Percentiles rank a stretch among this genome's conserved stretches.
phyloP scores from a whole-genome alignment of 2,329 filamentous ascomycete genomes.

The Whalleya microplaca region DNA sequence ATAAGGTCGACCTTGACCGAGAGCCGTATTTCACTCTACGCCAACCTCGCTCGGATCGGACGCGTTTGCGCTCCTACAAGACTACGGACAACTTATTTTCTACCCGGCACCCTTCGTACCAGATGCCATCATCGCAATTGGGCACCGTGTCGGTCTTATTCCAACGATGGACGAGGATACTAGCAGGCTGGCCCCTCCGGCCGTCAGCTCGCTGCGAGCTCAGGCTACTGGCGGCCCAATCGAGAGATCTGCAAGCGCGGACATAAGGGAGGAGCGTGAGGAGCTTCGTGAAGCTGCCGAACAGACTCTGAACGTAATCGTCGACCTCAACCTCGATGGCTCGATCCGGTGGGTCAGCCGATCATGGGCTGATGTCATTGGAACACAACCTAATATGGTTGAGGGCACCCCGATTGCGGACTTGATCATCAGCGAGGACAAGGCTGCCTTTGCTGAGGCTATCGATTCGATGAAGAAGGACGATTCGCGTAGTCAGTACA shows the following conservation, averaged over 20 bases:
- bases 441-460: constrained; percentile 77
- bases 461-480: constrained; percentile 90
- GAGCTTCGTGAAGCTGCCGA: constrained; percentile 95
- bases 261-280: constrained; percentile 91
- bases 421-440: constrained; percentile 77
- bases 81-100: constrained; percentile 12
- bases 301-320: constrained; percentile 93
- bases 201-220: constrained; percentile 55
- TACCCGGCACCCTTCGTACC: constrained; percentile 20
- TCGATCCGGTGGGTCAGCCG: constrained; percentile 95
- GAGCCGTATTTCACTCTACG: constrained; percentile 27
- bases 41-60: constrained; percentile 20
- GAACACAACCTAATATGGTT: constrained; percentile 73
- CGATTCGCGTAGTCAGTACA: constrained; percentile 88
- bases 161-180: constrained; percentile 51
- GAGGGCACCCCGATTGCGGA: constrained; percentile 79
- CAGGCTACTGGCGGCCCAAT: constrained; percentile 53
- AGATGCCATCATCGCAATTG: constrained; percentile 43
- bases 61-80: constrained; percentile 33
- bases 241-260: constrained; percentile 75
- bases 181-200: constrained; percentile 55
- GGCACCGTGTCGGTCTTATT: constrained; percentile 32
- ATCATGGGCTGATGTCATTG: constrained; percentile 93
- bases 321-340: constrained; percentile 90
- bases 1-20: constrained; percentile 30